Base-by-base conservation (phyloP, 192 early-diverging fungal genomes). In the Thamnidium elegans region DNA sequence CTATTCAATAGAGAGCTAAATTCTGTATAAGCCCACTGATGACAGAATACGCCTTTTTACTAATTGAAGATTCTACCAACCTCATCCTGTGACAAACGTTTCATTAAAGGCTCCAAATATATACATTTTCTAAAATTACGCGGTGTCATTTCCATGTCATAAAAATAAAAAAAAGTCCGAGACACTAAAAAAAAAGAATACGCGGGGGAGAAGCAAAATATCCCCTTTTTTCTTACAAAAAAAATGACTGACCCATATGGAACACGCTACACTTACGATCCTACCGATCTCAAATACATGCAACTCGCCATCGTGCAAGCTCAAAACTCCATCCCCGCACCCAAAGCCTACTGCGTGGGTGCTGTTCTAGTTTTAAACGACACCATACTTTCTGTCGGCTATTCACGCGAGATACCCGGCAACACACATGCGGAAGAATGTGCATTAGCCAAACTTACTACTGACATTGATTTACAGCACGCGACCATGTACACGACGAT, bases 361-460 rank as follows among this genome's bases (percentile, higher is more conserved):
- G 95, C 94, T 2, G 84, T 95, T 0, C 78, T 94, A 3, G 67
- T 61, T 3, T 15, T 5, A 13, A 51, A 69, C n/a, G 72, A 66
- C 15, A 48, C 58, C 14, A 80, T 97, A 19, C 84, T 98, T 7
- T 65, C 88, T 0, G 91, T 89, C 4, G 97, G 96, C 0, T 97
- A 79, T 65, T 97, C 95, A 21, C 87, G 95, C 44, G 97, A 99
- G 69, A 74, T 97, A 5, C 90, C 90, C 0, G 97, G 97, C 4
- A 99, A 99, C 72, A 96, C 94, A 5, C 97, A 99, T 68, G 94
- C 97, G 6, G 96, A 97, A 66, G 89, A 99, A 72, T 90, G 89
- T 55, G 89, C 88, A 31, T 79, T 99, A 6, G 52, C 77, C 46
- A 99, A 99, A 75, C 78, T 97, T 4, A 34, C 43, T 30, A 53